Base-by-base conservation (phyloP, 1,139 yeast species). In the Geotrichum europaeum region DNA sequence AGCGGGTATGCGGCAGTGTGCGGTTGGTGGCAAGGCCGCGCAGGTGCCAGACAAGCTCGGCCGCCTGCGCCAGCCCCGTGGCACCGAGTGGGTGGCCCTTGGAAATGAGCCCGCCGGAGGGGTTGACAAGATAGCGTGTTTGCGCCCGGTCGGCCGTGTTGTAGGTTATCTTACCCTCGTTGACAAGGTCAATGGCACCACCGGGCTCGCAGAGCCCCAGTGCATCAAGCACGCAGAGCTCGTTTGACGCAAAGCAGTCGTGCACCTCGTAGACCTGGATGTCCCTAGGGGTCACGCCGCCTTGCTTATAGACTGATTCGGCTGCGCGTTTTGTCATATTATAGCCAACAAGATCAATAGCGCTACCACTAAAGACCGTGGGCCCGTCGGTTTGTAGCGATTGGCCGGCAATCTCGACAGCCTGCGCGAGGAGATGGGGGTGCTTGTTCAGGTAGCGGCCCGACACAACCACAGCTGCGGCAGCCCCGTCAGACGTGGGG, bases 381-480 rank as follows among this genome's bases (percentile, higher is more conserved):
- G 64, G 57, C 25, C 65, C 62, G 56, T 70, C 73, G 12, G 73
- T 69, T 30, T 63, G 64, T 65, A 69, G 61, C 22, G 67, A 61
- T 59, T 68, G 71, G 6, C 67, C 71, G 10, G 71, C 69, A 58
- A 70, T 70, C 58, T 70, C 72, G 43, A 70, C 63, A 1, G 69
- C 71, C 64, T 70, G 70, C 56, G 63, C 56, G 55, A 64, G 60
- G 52, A 69, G 62, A 15, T 68, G 64, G 15, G 71, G 71, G 60
- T 70, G 71, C 20, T 60, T 88, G 70, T 83, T 81, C 68, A 89
- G 79, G 77, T 86, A 87, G 66, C 78, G 79, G 73, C 84, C 94
- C 61, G 91, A 85, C 61, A 88, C 90, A 67, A 89, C 78, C 56
- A 89, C 78, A 52, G 87, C 81, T 50, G 96, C 96, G 63, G 96